These are phyloP conservation scores for Suillus luteus DNA, from an alignment of 768 basidiomycete genomes.

Conservation along the genomic window DNA sequence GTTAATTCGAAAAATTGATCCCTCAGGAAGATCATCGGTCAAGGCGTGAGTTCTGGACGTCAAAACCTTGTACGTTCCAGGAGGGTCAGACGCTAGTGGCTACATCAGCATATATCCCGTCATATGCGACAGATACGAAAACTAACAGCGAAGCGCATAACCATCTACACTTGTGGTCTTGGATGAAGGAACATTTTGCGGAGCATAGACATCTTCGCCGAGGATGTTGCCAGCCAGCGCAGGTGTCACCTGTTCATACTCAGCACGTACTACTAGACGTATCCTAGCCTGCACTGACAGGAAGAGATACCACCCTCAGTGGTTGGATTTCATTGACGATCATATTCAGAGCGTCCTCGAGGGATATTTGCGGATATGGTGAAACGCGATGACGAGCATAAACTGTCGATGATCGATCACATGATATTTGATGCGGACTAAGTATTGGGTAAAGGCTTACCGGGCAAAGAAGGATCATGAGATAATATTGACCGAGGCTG, in stretches of 20 bases:
- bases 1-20: slow-evolving; percentile 67
- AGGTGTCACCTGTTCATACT: slow-evolving; percentile 51
- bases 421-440: slow-evolving; percentile 1
- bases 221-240: slow-evolving; percentile 68
- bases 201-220: slow-evolving; percentile 72
- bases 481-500: slow-evolving; percentile 61
- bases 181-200: slow-evolving; percentile 61
- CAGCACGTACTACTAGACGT: background rate
- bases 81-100: slow-evolving; percentile 56
- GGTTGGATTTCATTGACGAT: slow-evolving; percentile 52
- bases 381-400: slow-evolving; percentile 74
- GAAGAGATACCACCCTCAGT: slow-evolving; percentile 40
- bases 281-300: slow-evolving; percentile 40
- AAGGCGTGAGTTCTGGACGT: slow-evolving; percentile 48
- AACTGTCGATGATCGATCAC: slow-evolving; percentile 39
- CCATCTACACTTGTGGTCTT: slow-evolving; percentile 86
- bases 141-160: slow-evolving; percentile 75
- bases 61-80: slow-evolving; percentile 68
- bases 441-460: slow-evolving; percentile 40
- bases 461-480: slow-evolving; percentile 67
- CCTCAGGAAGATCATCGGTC: slow-evolving; percentile 41
- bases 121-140: background rate
- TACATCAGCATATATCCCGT: background rate
- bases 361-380: slow-evolving; percentile 70
- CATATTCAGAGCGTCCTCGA: slow-evolving; percentile 62